Evolutionary conservation across 148 eudicot genomes (phyloP).

Genomic region (Linanthus parryae): DNA sequence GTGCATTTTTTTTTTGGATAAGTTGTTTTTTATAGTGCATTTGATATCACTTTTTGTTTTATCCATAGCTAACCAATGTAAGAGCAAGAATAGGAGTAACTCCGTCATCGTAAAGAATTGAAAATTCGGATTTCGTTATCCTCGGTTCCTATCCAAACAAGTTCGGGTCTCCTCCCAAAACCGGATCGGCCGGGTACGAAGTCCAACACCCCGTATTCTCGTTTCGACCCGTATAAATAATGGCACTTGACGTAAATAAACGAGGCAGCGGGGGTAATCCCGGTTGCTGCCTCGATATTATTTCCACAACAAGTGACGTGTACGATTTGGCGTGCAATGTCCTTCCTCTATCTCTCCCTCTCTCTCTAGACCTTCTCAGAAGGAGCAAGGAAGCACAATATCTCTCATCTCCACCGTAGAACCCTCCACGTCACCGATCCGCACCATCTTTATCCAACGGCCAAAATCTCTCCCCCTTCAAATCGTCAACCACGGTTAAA

Average conservation of each 20-base stretch:
- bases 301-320: slow-evolving; percentile 8
- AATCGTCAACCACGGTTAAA: slow-evolving; percentile 22
- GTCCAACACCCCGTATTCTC: background rate
- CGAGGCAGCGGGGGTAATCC: background rate
- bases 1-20: too few relatives aligned
- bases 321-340: background rate
- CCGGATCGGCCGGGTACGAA: too few relatives aligned
- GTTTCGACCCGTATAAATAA: background rate
- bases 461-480: slow-evolving; percentile 3
- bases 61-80: too few relatives aligned
- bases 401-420: slow-evolving; percentile 37
- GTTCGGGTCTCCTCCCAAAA: too few relatives aligned
- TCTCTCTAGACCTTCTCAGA: too few relatives aligned
- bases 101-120: too few relatives aligned
- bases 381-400: slow-evolving; percentile 81
- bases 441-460: slow-evolving; percentile 32
- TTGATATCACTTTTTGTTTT: too few relatives aligned
- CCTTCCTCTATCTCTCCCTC: slow-evolving; percentile 1
- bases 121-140: too few relatives aligned
- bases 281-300: background rate
- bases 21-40: too few relatives aligned
- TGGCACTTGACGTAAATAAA: background rate
- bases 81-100: too few relatives aligned
- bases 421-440: slow-evolving; percentile 70
- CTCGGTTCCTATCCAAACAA: too few relatives aligned